Evolutionary conservation across 768 basidiomycete species (phyloP), one percentile per base, ranked within the genome.

Genomic region (Hericium coralloides): DNA sequence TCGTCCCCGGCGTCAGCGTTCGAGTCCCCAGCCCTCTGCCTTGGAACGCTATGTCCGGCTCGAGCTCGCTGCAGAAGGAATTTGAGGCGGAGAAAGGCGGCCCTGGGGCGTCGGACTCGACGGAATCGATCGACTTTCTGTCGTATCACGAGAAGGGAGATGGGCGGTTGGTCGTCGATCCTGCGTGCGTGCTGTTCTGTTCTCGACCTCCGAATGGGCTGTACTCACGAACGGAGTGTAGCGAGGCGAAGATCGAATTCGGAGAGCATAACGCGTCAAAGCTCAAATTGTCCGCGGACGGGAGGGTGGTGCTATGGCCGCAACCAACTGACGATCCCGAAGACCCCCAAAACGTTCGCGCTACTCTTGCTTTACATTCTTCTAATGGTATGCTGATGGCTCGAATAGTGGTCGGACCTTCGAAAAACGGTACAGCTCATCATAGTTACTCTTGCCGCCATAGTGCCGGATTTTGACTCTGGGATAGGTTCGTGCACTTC

Each of bases 381-480:
- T 18, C 1, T 12, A 1, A 15, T 22, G 26, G 9, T 12, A 36
- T 50, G 49, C 49, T 36, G 26, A 50, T 36, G 8, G 2, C 17
- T 23, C 18, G 49, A 50, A 12, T 70, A 81, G 69, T 86, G 84
- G 84, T 73, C 75, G 18, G 68, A 71, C 50, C 61, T 73, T 23
- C 75, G 74, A 38, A 87, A 85, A 69, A 73, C 74, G 56, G 53
- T 82, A 0, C 81, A 83, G 60, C 71, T 88, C 1, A 58, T 82
- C 39, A 79, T 86, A 49, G 73, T 85, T 55, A 85, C 83, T 0
- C 67, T 86, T 15, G 83, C 85, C 12, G 79, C 84, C 0, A 78
- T 83, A 53, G 76, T 85, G 3, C 85, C 85, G 2, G 85, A 87
- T 58, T 87, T 87, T 57, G 77, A 81, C 61, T 84, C 82, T 10